Evolutionary conservation across 768 basidiomycete genomes (phyloP).

Genomic region (Lactarius quietus): DNA sequence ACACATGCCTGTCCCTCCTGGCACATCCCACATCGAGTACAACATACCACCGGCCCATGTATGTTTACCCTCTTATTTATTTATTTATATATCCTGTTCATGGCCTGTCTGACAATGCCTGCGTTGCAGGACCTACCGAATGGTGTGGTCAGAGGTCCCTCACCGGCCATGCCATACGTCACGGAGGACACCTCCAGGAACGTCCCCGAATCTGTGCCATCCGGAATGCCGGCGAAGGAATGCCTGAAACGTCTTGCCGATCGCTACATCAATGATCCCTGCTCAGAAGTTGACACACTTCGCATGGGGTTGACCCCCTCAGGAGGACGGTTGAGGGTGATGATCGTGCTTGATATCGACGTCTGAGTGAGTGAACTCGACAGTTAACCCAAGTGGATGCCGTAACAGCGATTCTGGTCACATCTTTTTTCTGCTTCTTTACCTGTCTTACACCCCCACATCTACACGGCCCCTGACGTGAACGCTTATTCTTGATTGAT

Average conservation of each 20-base stretch:
- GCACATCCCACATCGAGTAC: neutral
- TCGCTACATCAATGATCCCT: neutral
- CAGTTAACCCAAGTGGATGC: too few relatives aligned
- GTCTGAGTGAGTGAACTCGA: too few relatives aligned
- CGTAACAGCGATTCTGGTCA: too few relatives aligned
- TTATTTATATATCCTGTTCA: neutral
- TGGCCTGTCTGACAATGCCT: neutral
- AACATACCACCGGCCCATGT: neutral
- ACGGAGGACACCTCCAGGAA: neutral
- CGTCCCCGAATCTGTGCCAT: neutral
- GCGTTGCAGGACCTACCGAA: neutral
- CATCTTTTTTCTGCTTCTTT: neutral
- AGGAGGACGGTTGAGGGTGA: neutral
- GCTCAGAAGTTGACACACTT: neutral
- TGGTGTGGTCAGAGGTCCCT: neutral
- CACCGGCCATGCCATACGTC: neutral
- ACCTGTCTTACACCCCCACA: too few relatives aligned
- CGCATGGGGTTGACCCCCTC: neutral
- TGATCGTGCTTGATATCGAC: neutral
- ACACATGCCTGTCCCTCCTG: neutral
- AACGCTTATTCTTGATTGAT: too few relatives aligned
- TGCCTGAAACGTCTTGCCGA: neutral
- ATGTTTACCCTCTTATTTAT: neutral
- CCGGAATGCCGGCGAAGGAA: neutral
- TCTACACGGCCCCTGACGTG: too few relatives aligned